Evolutionary conservation across 1,139 yeast genomes (phyloP).

Genomic region (Pichia sp.): DNA sequence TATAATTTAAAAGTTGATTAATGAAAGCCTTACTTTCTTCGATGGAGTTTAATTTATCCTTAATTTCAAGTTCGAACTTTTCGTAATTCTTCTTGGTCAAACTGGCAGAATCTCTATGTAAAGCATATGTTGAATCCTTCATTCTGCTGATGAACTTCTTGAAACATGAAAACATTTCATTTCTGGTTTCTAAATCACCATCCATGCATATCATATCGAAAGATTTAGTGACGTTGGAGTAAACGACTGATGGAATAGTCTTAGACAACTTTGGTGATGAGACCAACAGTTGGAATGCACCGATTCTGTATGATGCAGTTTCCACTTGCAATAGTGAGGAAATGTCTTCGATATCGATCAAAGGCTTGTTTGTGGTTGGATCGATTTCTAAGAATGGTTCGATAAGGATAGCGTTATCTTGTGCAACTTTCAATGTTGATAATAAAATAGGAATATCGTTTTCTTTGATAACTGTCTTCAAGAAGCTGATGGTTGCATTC

Average conservation of each 20-base stretch:
- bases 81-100: slow-evolving; percentile 33
- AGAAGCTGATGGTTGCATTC: slow-evolving; percentile 40
- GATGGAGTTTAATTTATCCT: slow-evolving; percentile 31
- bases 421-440: slow-evolving; percentile 63
- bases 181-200: slow-evolving; percentile 64
- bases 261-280: slow-evolving; percentile 61
- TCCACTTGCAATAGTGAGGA: slow-evolving; percentile 41
- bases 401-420: slow-evolving; percentile 50
- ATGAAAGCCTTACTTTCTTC: slow-evolving; percentile 41
- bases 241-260: slow-evolving; percentile 47
- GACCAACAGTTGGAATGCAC: slow-evolving; percentile 59
- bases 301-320: slow-evolving; percentile 49
- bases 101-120: slow-evolving; percentile 47
- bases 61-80: slow-evolving; percentile 37
- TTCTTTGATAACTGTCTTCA: slow-evolving; percentile 22
- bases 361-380: slow-evolving; percentile 18
- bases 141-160: slow-evolving; percentile 61
- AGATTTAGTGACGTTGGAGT: slow-evolving; percentile 41
- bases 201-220: slow-evolving; percentile 57
- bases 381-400: slow-evolving; percentile 47
- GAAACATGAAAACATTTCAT: slow-evolving; percentile 58
- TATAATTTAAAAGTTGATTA: slow-evolving; percentile 36
- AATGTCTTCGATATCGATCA: slow-evolving; percentile 39
- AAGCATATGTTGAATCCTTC: slow-evolving; percentile 62
- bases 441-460: slow-evolving; percentile 44